phyloP scores from a whole-genome alignment of 2,329 filamentous ascomycete species.

The Chrysoporthe cubensis region DNA sequence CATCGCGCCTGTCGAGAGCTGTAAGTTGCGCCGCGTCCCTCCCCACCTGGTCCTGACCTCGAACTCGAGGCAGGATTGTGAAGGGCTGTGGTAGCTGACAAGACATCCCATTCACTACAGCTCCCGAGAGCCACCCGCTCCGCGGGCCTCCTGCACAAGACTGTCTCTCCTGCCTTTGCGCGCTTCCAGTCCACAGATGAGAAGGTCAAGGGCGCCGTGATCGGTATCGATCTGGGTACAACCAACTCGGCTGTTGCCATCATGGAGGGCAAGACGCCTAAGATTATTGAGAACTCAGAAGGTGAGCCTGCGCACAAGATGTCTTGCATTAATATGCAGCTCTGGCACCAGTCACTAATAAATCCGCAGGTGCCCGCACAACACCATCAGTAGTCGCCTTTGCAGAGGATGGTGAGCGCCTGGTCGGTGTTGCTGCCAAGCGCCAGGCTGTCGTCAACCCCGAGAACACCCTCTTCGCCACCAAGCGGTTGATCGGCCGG shows the following conservation, averaged over 20 bases:
- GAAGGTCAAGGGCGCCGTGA: conserved; percentile 94
- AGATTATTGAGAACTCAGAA: conserved; percentile 98
- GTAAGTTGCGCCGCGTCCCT: conserved; percentile 53
- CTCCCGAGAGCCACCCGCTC: conserved; percentile 79
- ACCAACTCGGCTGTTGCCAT: conserved; percentile 97
- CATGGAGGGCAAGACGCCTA: conserved; percentile 95
- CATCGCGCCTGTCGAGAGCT: conserved; percentile 73
- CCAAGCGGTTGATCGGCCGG: conserved; percentile 97
- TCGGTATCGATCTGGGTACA: conserved; percentile 97
- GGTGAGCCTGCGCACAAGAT: conserved; percentile 54
- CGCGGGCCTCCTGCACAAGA: conserved; percentile 68
- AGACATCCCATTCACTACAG: conserved; percentile 48
- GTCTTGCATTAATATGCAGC: too few species aligned
- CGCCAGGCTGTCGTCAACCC: conserved; percentile 98
- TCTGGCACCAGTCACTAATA: conserved; percentile 26
- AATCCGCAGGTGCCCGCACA: conserved; percentile 73
- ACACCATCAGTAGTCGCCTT: conserved; percentile 96
- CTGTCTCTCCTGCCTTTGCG: conserved; percentile 73
- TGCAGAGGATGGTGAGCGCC: conserved; percentile 90
- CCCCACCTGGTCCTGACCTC: not conserved
- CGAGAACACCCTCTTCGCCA: conserved; percentile 97
- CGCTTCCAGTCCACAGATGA: conserved; percentile 78
- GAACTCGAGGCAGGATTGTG: not conserved
- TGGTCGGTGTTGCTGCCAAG: conserved; percentile 97
- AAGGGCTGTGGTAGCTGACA: conserved; percentile 8